Evolutionary conservation across 768 basidiomycete species (phyloP).

Genomic region (Pulveroboletus frians): DNA sequence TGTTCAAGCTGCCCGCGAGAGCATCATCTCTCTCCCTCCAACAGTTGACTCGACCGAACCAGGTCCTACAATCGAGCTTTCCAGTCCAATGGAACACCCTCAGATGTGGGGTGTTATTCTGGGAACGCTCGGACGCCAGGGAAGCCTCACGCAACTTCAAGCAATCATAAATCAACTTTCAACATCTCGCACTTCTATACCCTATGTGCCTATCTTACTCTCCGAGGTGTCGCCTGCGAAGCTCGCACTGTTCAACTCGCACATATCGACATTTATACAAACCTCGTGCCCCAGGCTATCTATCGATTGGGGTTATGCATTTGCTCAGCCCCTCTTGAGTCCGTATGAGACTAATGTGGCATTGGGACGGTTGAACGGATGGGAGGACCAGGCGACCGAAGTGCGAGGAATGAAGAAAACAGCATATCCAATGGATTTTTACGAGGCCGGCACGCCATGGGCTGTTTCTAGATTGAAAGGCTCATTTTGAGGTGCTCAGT

Average conservation of each 20-base stretch:
- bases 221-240: constrained; percentile 98
- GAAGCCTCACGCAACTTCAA: constrained; percentile 84
- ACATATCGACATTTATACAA: constrained; percentile 88
- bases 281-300: constrained; percentile 95
- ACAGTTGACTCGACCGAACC: constrained; percentile 6
- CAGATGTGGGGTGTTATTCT: constrained; percentile 84
- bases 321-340: constrained; percentile 79
- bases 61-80: constrained; percentile 14
- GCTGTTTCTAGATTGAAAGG: constrained; percentile 59
- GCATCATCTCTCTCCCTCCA: constrained; percentile 37
- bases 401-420: constrained; percentile 14
- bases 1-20: constrained; percentile 66
- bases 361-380: constrained; percentile 58
- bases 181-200: constrained; percentile 48
- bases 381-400: constrained; percentile 46
- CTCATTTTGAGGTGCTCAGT: constrained; percentile 30
- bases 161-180: constrained; percentile 72
- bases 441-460: constrained; percentile 76
- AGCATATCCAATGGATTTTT: constrained; percentile 96
- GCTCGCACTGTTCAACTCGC: constrained; percentile 72
- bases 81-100: constrained; percentile 12
- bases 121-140: constrained; percentile 93
- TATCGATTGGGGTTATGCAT: constrained; percentile 99
- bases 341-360: constrained; percentile 93
- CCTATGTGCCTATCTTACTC: constrained; percentile 86